A percentile compares a stretch with the other conserved stretches of the same genome.
Evolutionary conservation across 2,329 filamentous ascomycete genomes (phyloP).

Genomic region (Ascochyta viciae-villosae): DNA sequence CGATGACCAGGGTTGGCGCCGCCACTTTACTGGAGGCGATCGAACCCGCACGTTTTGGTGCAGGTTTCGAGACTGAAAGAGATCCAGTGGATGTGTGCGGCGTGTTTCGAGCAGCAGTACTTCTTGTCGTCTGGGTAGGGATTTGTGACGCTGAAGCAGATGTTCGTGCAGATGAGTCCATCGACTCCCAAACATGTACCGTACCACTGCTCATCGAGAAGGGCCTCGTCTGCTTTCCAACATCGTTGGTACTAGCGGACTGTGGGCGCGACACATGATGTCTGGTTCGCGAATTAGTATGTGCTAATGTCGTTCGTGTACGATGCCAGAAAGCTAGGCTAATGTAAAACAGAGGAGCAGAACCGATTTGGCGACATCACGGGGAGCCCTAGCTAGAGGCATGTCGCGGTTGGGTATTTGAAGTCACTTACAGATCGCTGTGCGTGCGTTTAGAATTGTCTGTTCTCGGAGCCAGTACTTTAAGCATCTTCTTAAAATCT

Average conservation of each 20-base stretch:
- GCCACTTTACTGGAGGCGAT: constrained; percentile 7
- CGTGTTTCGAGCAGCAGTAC: not conserved
- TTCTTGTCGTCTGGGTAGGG: not conserved
- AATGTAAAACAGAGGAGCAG: not conserved
- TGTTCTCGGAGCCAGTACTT: constrained; percentile 3
- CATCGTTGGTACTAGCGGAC: not conserved
- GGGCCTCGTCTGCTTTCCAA: not conserved
- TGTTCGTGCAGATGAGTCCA: not conserved
- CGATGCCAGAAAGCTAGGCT: not conserved
- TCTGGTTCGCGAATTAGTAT: not conserved
- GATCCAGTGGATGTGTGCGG: not conserved
- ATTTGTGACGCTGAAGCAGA: not conserved
- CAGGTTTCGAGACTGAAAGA: not conserved
- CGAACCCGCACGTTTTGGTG: not conserved
- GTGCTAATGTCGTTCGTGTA: not conserved
- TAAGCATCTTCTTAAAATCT: not conserved
- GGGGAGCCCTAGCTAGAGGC: not conserved
- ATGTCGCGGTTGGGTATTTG: not conserved
- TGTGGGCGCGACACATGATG: not conserved
- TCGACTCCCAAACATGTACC: not conserved
- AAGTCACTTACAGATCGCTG: constrained; percentile 1
- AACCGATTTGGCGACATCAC: not conserved
- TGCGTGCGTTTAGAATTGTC: not conserved
- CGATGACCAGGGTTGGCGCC: not conserved
- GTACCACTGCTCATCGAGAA: not conserved